Percentiles rank a stretch among this genome's conserved stretches.
phyloP scores from a whole-genome alignment of 192 early-diverging fungal genomes.

The Coemansia guatemalensis region DNA sequence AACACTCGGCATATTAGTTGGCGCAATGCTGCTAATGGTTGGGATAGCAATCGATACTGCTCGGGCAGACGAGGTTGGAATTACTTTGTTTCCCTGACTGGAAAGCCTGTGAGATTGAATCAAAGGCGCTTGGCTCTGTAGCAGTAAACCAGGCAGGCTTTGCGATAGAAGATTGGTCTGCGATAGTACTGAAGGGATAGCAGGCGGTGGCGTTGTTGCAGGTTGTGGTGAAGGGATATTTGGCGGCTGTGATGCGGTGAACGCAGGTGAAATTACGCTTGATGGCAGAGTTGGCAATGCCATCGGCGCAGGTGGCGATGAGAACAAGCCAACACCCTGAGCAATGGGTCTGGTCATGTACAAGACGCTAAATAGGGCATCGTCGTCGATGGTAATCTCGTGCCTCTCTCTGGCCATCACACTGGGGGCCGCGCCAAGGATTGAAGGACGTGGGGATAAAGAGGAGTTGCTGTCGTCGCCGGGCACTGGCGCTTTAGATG shows the following conservation, averaged over 20 bases:
- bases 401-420: conserved; percentile 11
- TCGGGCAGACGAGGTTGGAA: too few relatives aligned
- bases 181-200: too few relatives aligned
- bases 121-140: too few relatives aligned
- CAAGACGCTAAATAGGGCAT: conserved; percentile 24
- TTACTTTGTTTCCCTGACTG: too few relatives aligned
- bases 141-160: too few relatives aligned
- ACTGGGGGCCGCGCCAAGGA: background rate
- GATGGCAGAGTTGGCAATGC: background rate
- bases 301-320: background rate
- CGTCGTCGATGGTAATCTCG: conserved; percentile 30
- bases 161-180: too few relatives aligned
- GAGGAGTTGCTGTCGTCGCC: background rate
- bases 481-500: background rate
- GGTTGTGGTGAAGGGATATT: too few relatives aligned
- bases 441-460: background rate
- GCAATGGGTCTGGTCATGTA: conserved; percentile 6
- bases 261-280: conserved; percentile 2
- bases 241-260: conserved; percentile 3
- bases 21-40: too few relatives aligned
- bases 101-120: too few relatives aligned
- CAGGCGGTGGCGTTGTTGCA: too few relatives aligned
- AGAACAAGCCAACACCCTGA: background rate
- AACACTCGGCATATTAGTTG: too few relatives aligned
- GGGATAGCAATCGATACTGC: too few relatives aligned